A percentile compares a stretch with the other conserved stretches of the same genome.
Conservation (phyloP, 306 rosid species). For the Rosa persica region DNA sequence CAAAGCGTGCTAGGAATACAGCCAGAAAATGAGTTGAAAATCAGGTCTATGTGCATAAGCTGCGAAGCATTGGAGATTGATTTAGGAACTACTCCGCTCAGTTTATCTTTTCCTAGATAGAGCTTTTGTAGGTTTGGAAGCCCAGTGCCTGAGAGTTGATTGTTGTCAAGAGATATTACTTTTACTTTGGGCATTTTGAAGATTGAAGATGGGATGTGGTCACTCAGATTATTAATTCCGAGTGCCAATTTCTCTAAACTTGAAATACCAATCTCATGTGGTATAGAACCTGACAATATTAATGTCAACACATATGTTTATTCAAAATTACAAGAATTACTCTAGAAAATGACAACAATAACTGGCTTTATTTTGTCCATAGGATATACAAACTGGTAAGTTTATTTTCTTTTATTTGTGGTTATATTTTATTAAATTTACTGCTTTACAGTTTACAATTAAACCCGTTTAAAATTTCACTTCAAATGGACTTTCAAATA, state of each 20-base stretch:
- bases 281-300: slow-evolving; percentile 11
- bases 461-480: too few relatives aligned
- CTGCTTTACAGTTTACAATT: too few relatives aligned
- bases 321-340: too few relatives aligned
- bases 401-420: too few relatives aligned
- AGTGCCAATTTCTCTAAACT: background rate
- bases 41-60: background rate
- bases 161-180: fast-evolving
- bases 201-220: slow-evolving; percentile 22
- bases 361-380: too few relatives aligned
- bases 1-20: slow-evolving; percentile 1
- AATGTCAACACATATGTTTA: too few relatives aligned
- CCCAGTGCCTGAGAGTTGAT: slow-evolving; percentile 12
- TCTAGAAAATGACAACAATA: too few relatives aligned
- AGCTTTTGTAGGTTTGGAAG: slow-evolving; percentile 12
- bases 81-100: slow-evolving; percentile 4
- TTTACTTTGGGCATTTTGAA: slow-evolving; percentile 14
- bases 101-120: background rate
- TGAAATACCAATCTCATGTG: slow-evolving; percentile 24
- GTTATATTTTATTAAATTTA: too few relatives aligned
- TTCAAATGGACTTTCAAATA: too few relatives aligned
- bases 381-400: too few relatives aligned
- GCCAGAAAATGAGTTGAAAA: background rate
- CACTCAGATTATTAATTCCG: background rate
- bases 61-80: slow-evolving; percentile 20